phyloP scores from a whole-genome alignment of 2,329 filamentous ascomycete species.

The Aspergillus awamori region DNA sequence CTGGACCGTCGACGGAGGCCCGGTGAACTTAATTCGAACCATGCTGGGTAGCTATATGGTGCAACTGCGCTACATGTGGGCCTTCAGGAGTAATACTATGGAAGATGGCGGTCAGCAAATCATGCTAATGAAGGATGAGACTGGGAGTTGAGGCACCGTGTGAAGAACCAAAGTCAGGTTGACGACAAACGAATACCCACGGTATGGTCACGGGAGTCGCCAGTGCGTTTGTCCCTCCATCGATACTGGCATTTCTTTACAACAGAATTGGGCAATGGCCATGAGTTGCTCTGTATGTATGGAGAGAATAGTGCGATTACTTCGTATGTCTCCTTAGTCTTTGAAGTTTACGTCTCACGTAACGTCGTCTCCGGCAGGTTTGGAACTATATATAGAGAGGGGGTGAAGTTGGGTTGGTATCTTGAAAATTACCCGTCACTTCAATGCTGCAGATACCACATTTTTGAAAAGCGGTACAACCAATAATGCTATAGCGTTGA shows the following conservation, averaged over 20 bases:
- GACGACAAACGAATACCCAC: slow-evolving; percentile 16
- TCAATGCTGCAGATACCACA: neutral
- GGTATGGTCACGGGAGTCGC: slow-evolving; percentile 22
- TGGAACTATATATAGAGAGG: neutral
- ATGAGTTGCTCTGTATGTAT: neutral
- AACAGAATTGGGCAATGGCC: neutral
- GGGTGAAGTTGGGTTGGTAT: neutral
- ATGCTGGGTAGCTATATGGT: slow-evolving; percentile 16
- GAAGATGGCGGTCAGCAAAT: neutral
- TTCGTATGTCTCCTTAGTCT: neutral
- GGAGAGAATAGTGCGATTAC: neutral
- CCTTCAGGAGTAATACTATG: neutral
- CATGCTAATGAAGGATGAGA: neutral
- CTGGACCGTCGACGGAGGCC: slow-evolving; percentile 22
- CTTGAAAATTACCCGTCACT: slow-evolving; percentile 3
- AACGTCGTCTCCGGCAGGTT: neutral
- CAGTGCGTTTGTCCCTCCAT: slow-evolving; percentile 8
- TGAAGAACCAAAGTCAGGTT: slow-evolving; percentile 12
- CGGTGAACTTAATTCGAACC: slow-evolving; percentile 31
- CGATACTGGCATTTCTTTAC: neutral
- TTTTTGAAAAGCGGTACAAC: neutral
- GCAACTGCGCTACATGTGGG: neutral
- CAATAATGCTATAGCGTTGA: neutral
- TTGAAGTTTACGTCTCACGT: neutral
- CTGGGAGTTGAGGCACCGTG: neutral